Percentiles rank a stretch among this genome's conserved stretches.
These are phyloP conservation scores for Citrus trifoliata DNA, from an alignment of 345 rosid species.

Conservation along the genomic window DNA sequence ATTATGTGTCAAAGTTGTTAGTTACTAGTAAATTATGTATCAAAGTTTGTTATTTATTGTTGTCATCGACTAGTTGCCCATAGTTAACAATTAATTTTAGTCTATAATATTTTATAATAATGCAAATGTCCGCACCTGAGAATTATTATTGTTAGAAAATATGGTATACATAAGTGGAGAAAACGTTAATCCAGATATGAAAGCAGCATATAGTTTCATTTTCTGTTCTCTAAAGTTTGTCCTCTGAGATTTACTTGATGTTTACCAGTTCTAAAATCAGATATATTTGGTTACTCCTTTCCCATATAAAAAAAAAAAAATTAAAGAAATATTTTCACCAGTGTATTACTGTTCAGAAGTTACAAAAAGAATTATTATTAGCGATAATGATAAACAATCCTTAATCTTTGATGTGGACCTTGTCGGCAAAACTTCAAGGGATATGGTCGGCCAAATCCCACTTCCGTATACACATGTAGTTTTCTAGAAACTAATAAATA, in stretches of 20 bases:
- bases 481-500: neutral
- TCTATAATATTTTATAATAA: no score
- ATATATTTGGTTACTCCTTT: no score
- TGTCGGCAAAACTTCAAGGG: neutral
- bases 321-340: neutral
- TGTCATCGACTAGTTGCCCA: no score
- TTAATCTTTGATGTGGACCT: neutral
- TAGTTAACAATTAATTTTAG: no score
- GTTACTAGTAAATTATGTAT: no score
- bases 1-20: no score
- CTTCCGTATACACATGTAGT: neutral
- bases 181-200: neutral
- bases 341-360: neutral
- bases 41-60: no score
- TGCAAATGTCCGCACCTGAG: no score
- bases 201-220: neutral
- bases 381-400: slow-evolving; percentile 10
- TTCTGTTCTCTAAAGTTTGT: neutral
- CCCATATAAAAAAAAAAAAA: no score
- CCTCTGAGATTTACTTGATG: neutral
- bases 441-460: neutral
- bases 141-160: no score
- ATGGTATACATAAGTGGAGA: neutral
- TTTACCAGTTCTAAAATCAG: no score
- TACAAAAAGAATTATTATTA: neutral